Percentiles rank a stretch among this genome's conserved stretches.
phyloP scores from a whole-genome alignment of 176 grass and related monocot genomes.

The Cymbopogon citratus region DNA sequence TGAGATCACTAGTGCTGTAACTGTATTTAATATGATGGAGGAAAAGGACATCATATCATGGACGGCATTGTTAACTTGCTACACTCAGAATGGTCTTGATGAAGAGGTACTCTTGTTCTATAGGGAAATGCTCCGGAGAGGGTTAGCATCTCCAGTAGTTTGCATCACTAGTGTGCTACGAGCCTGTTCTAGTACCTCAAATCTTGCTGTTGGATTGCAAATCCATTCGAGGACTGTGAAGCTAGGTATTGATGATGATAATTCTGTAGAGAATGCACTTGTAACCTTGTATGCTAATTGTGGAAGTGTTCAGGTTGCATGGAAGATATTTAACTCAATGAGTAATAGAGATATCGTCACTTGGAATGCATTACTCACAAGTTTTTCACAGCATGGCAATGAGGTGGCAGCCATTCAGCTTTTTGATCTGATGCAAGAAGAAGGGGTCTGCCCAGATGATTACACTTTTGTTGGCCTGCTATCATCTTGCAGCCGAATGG shows the following conservation, averaged over 20 bases:
- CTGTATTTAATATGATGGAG: slow-evolving; percentile 34
- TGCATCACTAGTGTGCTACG: slow-evolving; percentile 50
- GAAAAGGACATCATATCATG: slow-evolving; percentile 66
- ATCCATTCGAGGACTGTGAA: slow-evolving; percentile 53
- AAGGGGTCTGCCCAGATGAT: slow-evolving; percentile 45
- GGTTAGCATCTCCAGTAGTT: slow-evolving; percentile 43
- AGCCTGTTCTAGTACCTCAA: slow-evolving; percentile 43
- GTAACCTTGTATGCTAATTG: slow-evolving; percentile 63
- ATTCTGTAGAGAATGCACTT: slow-evolving; percentile 63
- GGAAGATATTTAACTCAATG: slow-evolving; percentile 49
- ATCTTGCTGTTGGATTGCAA: slow-evolving; percentile 38
- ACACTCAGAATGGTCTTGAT: slow-evolving; percentile 46
- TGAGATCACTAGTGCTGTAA: too few species aligned
- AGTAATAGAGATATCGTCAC: slow-evolving; percentile 43
- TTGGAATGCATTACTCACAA: slow-evolving; percentile 70
- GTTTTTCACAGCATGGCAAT: slow-evolving; percentile 60
- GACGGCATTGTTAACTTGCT: slow-evolving; percentile 61
- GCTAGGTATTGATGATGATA: slow-evolving; percentile 37
- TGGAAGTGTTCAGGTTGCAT: slow-evolving; percentile 38
- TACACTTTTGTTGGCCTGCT: slow-evolving; percentile 68
- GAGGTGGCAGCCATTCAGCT: slow-evolving; percentile 51
- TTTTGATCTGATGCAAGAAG: slow-evolving; percentile 57
- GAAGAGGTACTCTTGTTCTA: slow-evolving; percentile 48
- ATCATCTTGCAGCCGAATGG: slow-evolving; percentile 63
- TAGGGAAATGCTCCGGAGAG: slow-evolving; percentile 47